Evolutionary conservation across 2,329 filamentous ascomycete genomes (phyloP).

Genomic region (Metarhizium humberi): DNA sequence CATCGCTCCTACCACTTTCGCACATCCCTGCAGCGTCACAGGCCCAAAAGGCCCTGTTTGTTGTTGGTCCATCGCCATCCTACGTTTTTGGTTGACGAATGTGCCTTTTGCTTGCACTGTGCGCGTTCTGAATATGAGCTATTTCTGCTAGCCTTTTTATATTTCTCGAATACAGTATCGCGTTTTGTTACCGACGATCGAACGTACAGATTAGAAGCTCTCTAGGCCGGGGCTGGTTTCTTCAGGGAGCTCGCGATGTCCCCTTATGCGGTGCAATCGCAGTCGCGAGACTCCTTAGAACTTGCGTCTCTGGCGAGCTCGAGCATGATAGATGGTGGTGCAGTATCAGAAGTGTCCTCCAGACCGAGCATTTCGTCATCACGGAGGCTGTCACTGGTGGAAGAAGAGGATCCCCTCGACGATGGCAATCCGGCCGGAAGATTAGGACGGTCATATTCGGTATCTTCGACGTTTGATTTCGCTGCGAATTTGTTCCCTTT

Average conservation of each 20-base stretch:
- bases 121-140: conserved; percentile 15
- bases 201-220: neutral
- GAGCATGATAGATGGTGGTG: conserved; percentile 45
- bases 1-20: neutral
- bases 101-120: neutral
- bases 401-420: conserved; percentile 69
- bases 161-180: neutral
- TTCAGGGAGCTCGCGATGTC: conserved; percentile 27
- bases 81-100: neutral
- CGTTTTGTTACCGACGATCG: neutral
- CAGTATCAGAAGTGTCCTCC: conserved; percentile 57
- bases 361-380: conserved; percentile 88
- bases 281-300: conserved; percentile 83
- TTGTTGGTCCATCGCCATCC: neutral
- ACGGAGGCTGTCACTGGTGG: conserved; percentile 70
- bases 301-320: conserved; percentile 90
- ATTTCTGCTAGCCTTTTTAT: conserved; percentile 11
- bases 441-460: conserved; percentile 66
- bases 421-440: conserved; percentile 41
- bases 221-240: neutral
- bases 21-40: neutral
- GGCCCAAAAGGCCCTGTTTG: neutral
- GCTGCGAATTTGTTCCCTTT: conserved; percentile 87
- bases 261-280: conserved; percentile 28
- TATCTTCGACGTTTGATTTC: conserved; percentile 92